Evolutionary conservation across 2,329 filamentous ascomycete genomes (phyloP), one percentile per base, ranked within the genome.

Genomic region (Stachybotrys echinatus): DNA sequence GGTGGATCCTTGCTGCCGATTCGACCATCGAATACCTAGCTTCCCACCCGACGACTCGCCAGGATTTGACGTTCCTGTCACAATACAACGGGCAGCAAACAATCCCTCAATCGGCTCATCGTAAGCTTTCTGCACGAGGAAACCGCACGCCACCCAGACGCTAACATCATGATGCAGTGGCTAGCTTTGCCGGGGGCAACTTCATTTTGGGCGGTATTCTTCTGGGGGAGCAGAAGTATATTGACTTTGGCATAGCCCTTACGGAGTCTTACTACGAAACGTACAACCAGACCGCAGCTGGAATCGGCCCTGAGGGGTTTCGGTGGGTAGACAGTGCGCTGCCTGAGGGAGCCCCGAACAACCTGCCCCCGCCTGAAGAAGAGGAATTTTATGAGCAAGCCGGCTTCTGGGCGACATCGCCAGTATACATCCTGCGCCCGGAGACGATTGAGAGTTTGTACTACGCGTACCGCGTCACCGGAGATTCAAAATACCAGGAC

Each of bases 381-480:
- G 73, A 84, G 60, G 54, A 67, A 0, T 89, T 95, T 55, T 94
- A 86, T 67, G 61, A 78, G 2, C 62, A 68, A 55, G 74, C 82
- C 1, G 90, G 90, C 4, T 95, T 89, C 73, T 95, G 84, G 69
- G 84, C 90, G 62, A 75, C 69, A 0, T 70, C 73, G 40, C 61
- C 71, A 0, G 61, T 67, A 6, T 95, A 95, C 65, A 71, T 85
- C 8, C 77, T 95, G 23, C 80, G 90, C 0, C 87, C 89, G 1
- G 90, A 95, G 68, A 88, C 91, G 4, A 77, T 95, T 31, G 90
- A 95, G 71, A 87, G 83, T 57, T 85, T 85, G 66, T 95, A 95
- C 75, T 94, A 95, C 66, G 88, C 90, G 2, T 95, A 88, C 73
- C 83, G 89, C 47, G 80, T 86, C 1, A 95, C 90, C 0, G 85